Evolutionary conservation across 208 protist species (phyloP), one percentile per base, ranked within the genome.

Genomic region (Entamoeba moshkovskii): DNA sequence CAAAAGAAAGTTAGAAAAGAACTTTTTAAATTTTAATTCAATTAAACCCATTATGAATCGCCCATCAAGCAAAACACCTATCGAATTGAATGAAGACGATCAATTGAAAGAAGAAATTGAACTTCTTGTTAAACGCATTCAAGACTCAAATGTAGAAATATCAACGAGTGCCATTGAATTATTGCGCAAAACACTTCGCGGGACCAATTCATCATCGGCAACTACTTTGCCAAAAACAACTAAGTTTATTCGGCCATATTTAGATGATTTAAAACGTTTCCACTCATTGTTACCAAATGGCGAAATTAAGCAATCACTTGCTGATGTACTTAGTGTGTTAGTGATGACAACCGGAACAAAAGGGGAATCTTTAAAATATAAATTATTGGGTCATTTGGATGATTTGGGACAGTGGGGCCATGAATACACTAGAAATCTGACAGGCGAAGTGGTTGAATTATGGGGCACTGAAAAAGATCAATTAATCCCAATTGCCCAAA

Each of bases 151-250:
- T 46, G 18, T n/a, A 45, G 13, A 6, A 6, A 45, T 93, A 46
- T 18, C 5, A 93, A 66, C 6, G 11, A 46, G 22, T 16, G 92
- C 94, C 25, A 48, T 94, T 91, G 42, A 93, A 25, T 52, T n/a
- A 94, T 44, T 46, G 38, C 96, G 96, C 38, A 97, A 97, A 25
- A 96, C 99, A 94, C 98, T 99, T 91, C 97, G 49, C 18, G 49
- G 97, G 73, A 97, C 97, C n/a, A 96, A 97, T 91, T 99, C 98
- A 59, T 97, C 97, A 4, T 99, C 98, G 66, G 98, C 99, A 95
- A 99, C 98, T 0, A 98, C 98, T 5, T 98, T 99, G 47, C 99
- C 99, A 48, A 99, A 99, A 95, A 98, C 99, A 44, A 97, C 99
- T 94, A 99, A 99, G 96, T 99, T 99, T 95, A 96, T 99, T 13